These are phyloP conservation scores for Agrocybe praecox DNA, from an alignment of 768 basidiomycete species.

Conservation along the genomic window DNA sequence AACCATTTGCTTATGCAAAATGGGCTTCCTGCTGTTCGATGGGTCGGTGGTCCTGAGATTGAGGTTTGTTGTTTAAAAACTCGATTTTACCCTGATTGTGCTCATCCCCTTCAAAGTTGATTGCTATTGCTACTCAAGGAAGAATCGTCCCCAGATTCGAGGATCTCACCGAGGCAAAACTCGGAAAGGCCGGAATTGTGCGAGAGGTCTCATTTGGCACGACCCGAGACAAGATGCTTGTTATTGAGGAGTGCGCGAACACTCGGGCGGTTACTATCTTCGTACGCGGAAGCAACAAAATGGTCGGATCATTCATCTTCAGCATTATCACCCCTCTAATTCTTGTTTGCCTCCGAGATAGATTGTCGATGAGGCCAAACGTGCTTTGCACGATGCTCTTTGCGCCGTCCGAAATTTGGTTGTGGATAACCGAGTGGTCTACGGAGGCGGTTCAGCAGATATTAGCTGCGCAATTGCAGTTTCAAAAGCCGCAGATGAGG, in stretches of 20 bases:
- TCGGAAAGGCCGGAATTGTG: constrained; percentile 92
- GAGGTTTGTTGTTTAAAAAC: constrained; percentile 56
- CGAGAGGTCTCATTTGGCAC: constrained; percentile 96
- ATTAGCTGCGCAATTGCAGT: constrained; percentile 95
- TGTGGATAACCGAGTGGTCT: constrained; percentile 94
- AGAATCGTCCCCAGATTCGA: constrained; percentile 99
- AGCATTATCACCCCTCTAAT: not conserved
- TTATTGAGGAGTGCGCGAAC: constrained; percentile 99
- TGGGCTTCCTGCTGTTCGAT: constrained; percentile 93
- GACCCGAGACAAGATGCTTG: constrained; percentile 98
- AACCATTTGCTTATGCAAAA: constrained; percentile 99
- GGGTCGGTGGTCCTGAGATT: constrained; percentile 99
- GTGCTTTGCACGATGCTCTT: constrained; percentile 95
- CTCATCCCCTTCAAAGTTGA: constrained; percentile 56
- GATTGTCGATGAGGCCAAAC: constrained; percentile 99
- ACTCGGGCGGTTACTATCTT: constrained; percentile 96
- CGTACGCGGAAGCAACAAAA: constrained; percentile 97
- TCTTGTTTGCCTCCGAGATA: constrained; percentile 31
- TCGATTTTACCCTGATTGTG: not conserved
- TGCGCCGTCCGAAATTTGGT: constrained; percentile 97
- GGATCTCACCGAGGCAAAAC: constrained; percentile 87
- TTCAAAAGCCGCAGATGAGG: constrained; percentile 92
- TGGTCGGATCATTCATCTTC: constrained; percentile 54
- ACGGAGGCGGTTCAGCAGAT: constrained; percentile 97
- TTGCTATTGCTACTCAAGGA: constrained; percentile 97